These are phyloP conservation scores for Aspergillus wentii DNA, from an alignment of 495 filamentous ascomycete species.

Conservation along the genomic window DNA sequence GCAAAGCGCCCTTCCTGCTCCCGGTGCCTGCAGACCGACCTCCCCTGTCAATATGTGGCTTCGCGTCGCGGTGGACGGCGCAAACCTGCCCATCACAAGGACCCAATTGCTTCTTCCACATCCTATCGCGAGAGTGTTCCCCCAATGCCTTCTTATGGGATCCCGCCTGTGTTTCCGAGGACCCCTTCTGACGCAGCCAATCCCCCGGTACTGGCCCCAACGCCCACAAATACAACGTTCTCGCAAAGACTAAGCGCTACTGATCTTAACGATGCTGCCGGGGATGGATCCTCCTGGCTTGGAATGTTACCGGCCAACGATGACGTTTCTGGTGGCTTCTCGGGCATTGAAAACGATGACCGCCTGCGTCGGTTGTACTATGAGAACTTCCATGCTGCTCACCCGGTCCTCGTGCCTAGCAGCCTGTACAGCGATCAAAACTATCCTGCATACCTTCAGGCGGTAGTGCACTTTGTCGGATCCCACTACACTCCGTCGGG, in stretches of 20 bases:
- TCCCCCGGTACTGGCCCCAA: conserved; percentile 10
- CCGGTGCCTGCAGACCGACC: conserved; percentile 25
- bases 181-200: conserved; percentile 1
- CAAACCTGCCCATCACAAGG: conserved; percentile 12
- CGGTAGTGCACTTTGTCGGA: conserved; percentile 33
- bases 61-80: conserved; percentile 34
- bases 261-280: background rate
- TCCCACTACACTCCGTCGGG: conserved; percentile 28
- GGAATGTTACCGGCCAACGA: conserved; percentile 5
- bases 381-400: conserved; percentile 36
- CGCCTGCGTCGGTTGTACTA: conserved; percentile 32
- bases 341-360: conserved; percentile 25
- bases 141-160: too few species aligned
- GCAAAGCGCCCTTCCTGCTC: conserved; percentile 31
- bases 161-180: too few species aligned
- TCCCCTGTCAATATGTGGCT: conserved; percentile 31
- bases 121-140: background rate
- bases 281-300: conserved; percentile 1
- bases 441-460: conserved; percentile 32
- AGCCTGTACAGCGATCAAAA: conserved; percentile 26
- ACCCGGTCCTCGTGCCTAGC: conserved; percentile 33
- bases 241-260: background rate
- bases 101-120: background rate
- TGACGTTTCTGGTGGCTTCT: conserved; percentile 16
- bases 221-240: background rate